A percentile compares a stretch with the other conserved stretches of the same genome.
These are phyloP conservation scores for Cucurbita argyrosperma DNA, from an alignment of 306 rosid genomes.

Conservation along the genomic window DNA sequence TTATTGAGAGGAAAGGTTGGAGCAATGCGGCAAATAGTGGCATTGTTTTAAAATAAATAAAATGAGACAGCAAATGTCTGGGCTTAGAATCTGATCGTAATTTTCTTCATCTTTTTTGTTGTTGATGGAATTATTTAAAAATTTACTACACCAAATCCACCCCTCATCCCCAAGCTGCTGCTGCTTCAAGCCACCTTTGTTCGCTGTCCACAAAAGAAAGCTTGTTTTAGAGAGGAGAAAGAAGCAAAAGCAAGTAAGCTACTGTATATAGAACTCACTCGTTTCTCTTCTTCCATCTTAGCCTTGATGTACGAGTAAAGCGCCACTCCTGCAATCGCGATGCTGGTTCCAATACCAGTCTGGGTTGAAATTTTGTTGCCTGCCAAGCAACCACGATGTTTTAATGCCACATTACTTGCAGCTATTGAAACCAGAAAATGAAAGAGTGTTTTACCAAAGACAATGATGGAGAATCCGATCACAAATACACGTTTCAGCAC, in stretches of 20 bases:
- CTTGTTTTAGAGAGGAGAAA: not conserved
- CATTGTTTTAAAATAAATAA: not conserved
- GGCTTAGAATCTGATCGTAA: slow-evolving; percentile 21
- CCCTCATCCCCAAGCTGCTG: slow-evolving; percentile 11
- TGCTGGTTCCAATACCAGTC: slow-evolving; percentile 78
- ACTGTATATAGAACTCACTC: slow-evolving; percentile 30
- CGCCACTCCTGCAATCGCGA: slow-evolving; percentile 93
- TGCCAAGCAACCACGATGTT: slow-evolving; percentile 5
- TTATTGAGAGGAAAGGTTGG: not conserved
- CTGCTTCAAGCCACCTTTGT: slow-evolving; percentile 54
- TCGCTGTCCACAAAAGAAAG: slow-evolving; percentile 28
- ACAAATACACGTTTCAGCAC: slow-evolving; percentile 95
- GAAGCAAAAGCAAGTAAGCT: not conserved
- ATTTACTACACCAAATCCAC: slow-evolving; percentile 36
- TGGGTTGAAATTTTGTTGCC: slow-evolving; percentile 94
- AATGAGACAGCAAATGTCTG: slow-evolving; percentile 17
- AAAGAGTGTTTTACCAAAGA: slow-evolving; percentile 42
- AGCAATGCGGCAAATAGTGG: slow-evolving; percentile 14
- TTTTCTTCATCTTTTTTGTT: not conserved
- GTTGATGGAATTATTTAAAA: slow-evolving; percentile 24
- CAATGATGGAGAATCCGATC: slow-evolving; percentile 71
- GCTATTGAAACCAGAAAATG: not conserved
- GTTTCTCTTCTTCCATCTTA: slow-evolving; percentile 83
- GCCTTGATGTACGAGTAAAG: slow-evolving; percentile 77
- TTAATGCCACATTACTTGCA: not conserved